phyloP scores from a whole-genome alignment of 257 asterid genomes.

The Lantana camara region DNA sequence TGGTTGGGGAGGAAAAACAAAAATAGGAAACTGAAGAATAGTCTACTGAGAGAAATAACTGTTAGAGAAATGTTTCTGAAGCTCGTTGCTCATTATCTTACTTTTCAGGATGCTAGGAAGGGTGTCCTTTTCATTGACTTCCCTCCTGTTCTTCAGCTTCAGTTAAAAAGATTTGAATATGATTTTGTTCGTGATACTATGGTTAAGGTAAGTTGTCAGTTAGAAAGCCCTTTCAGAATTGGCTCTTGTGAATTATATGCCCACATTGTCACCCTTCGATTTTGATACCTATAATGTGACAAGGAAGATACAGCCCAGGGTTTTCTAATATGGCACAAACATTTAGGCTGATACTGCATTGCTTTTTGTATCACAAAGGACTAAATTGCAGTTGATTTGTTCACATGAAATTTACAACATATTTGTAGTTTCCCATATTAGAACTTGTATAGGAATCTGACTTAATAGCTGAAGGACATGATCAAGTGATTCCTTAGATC shows the following conservation, averaged over 20 bases:
- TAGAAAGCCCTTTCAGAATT: not conserved
- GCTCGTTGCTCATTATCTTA: conserved; percentile 13
- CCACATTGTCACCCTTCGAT: not conserved
- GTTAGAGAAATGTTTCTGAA: not conserved
- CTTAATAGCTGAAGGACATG: not conserved
- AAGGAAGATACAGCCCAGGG: not conserved
- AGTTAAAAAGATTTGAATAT: conserved; percentile 75
- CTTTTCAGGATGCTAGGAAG: conserved; percentile 79
- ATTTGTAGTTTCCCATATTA: not conserved
- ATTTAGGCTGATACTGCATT: conserved; percentile 12
- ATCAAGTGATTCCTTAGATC: not conserved
- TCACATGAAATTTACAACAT: not conserved
- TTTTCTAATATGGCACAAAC: not conserved
- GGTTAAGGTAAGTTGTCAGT: conserved; percentile 64
- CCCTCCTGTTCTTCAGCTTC: conserved; percentile 90
- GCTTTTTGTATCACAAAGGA: conserved; percentile 7
- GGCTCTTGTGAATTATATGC: not conserved
- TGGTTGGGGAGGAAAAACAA: conserved; percentile 1
- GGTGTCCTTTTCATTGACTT: conserved; percentile 82
- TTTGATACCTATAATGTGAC: not conserved
- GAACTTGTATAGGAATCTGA: not conserved
- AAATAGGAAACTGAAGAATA: not conserved
- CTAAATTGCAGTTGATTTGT: not conserved
- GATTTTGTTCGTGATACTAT: conserved; percentile 77
- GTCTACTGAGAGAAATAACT: not conserved